Evolutionary conservation across 2,329 filamentous ascomycete genomes (phyloP), one percentile per base, ranked within the genome.

Genomic region (Aureobasidium namibiae): DNA sequence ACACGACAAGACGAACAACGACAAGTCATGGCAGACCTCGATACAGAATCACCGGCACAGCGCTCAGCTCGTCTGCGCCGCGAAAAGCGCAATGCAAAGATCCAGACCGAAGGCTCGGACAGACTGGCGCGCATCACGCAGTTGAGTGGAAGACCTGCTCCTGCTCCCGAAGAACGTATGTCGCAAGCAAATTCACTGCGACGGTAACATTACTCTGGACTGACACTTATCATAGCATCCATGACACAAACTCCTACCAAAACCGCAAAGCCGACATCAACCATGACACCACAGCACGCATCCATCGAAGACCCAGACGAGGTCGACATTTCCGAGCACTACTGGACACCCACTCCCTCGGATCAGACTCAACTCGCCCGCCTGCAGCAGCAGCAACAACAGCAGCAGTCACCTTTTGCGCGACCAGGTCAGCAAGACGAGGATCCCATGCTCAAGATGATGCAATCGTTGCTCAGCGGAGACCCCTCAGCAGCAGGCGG

Each of bases 71-170:
- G 88, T 48, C 78, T 90, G 60, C 86, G 89, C 65, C 89, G 90
- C 72, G 88, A 92, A 72, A 84, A 88, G 39, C 82, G 89, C 50
- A 86, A 90, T 71, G 88, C 88, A 60, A 92, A 92, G 78, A 85
- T 92, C 73, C 83, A 81, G 67, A 83, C 85, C 52, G 85, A 86
- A 61, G 89, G 87, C 60, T 82, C 84, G 18, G 81, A 84, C 39
- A 78, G 89, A 62, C 74, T 94, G 62, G 85, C 88, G 67, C 87
- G 82, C 72, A 94, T 94, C 71, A 89, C 86, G 13, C 85, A 86
- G 1, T 74, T 90, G 26, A 85, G 85, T 59, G 85, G 84, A 29
- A 78, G 80, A 26, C 63, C 65, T 26, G 63, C 67, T 13, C 62
- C 62, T 54, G 81, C n/a, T 72, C 49, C 56, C 45, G 61, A 63